Evolutionary conservation across 1,284 basidiomycete genomes (phyloP), one percentile per base, ranked within the genome.

Genomic region (Rhodotorula sp.): DNA sequence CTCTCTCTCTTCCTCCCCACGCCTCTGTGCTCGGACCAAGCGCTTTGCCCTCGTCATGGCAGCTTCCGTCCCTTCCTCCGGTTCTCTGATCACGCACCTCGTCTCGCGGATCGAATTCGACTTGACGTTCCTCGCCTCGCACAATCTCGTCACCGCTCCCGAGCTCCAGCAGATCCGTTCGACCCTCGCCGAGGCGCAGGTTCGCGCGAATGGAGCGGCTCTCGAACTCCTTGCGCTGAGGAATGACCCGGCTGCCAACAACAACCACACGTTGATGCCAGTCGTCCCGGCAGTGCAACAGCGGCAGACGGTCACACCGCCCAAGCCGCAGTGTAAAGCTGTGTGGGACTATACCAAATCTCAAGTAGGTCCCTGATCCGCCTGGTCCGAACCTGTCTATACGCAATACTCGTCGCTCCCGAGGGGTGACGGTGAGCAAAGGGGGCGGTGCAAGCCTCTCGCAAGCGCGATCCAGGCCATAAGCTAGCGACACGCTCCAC

Each of bases 261-360:
- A 23, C 6, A 15, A 16, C 21, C 21, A 23, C 49, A 15, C 31
- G 20, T 20, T 47, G 46, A 6, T 18, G 59, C 18, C 39, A 6
- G 14, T 23, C 7, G 62, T n/a, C 5, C 14, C 52, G 23, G 29
- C 16, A 23, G 21, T 15, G 46, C 46, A 3, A 0, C 51, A 20
- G 21, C 31, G n/a, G 4, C 49, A 23, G 14, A 47, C 12, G 16
- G 18, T 18, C 15, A 23, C 23, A 2, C 34, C 20, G 15, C 20
- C 16, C 3, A 66, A 58, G 54, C 21, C 21, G 58, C 29, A 39
- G 60, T 67, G 65, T 26, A 66, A 52, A 43, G 72, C 72, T 2
- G 29, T 74, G 20, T 74, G 72, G 72, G 61, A 65, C 31, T 74
- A 71, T 51, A 21, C 6, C 10, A 56, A 62, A 52, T 29, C 48